Conservation (phyloP, 257 asterid species). For the Rhazya stricta region DNA sequence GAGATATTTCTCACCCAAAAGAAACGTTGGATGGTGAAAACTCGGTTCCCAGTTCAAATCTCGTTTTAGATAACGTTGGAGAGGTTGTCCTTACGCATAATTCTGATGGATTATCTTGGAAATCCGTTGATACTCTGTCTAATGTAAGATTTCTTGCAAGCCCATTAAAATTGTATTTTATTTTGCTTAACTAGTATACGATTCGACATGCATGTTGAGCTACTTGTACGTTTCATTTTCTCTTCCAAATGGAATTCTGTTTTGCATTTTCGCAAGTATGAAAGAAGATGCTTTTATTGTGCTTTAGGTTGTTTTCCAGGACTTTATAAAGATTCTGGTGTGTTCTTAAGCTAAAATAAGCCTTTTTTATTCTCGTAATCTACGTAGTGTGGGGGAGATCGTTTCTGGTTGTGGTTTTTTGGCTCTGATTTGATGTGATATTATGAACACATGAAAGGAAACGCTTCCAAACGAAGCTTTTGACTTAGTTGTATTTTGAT, state of each 20-base stretch:
- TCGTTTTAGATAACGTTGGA: slow-evolving; percentile 63
- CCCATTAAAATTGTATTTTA: not conserved
- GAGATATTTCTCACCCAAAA: slow-evolving; percentile 31
- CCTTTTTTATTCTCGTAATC: not conserved
- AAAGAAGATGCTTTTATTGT: not conserved
- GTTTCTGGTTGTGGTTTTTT: not conserved
- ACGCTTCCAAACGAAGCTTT: not conserved
- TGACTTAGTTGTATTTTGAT: not conserved
- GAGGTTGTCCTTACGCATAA: slow-evolving; percentile 58
- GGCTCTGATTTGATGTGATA: not conserved
- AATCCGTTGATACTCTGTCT: slow-evolving; percentile 37
- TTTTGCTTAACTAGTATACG: not conserved
- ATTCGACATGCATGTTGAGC: not conserved
- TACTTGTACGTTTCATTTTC: not conserved
- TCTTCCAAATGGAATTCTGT: not conserved
- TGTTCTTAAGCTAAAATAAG: not conserved
- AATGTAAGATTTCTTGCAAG: slow-evolving; percentile 38
- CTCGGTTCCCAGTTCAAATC: slow-evolving; percentile 42
- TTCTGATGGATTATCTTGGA: slow-evolving; percentile 64
- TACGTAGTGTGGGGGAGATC: not conserved
- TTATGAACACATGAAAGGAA: not conserved
- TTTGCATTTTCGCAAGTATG: not conserved
- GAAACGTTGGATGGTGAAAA: slow-evolving; percentile 30
- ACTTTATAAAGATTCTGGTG: not conserved
- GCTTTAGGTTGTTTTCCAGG: not conserved